These are phyloP conservation scores for Auriscalpium vulgare DNA, from an alignment of 768 basidiomycete species.

Conservation along the genomic window DNA sequence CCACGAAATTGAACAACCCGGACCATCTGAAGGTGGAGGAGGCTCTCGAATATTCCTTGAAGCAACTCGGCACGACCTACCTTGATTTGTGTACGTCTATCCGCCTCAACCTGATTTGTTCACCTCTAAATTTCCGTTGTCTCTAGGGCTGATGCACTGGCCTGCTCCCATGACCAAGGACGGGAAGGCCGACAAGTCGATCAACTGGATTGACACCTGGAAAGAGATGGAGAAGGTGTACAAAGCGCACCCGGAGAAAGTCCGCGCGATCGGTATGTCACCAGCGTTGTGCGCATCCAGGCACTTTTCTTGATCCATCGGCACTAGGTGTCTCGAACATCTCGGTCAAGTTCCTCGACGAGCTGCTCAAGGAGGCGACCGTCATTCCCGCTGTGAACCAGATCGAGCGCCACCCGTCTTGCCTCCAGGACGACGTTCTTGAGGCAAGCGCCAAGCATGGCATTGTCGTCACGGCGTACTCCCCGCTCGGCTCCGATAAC, in stretches of 20 bases:
- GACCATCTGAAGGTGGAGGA: conserved; percentile 52
- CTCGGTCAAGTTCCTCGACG: conserved; percentile 53
- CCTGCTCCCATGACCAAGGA: conserved; percentile 64
- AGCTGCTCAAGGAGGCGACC: conserved; percentile 45
- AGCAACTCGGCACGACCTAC: conserved; percentile 63
- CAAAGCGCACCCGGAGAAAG: conserved; percentile 58
- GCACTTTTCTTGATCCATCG: conserved; percentile 3
- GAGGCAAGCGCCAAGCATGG: conserved; percentile 53
- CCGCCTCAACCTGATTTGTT: background rate
- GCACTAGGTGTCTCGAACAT: conserved; percentile 59
- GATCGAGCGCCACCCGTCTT: conserved; percentile 69
- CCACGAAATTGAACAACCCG: conserved; percentile 61
- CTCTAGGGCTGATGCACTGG: conserved; percentile 72
- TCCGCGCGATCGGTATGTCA: conserved; percentile 62
- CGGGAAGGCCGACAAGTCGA: conserved; percentile 42
- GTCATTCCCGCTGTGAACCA: conserved; percentile 75
- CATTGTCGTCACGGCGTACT: conserved; percentile 72
- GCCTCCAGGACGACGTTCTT: conserved; percentile 59
- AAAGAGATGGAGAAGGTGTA: conserved; percentile 64
- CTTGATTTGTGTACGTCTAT: conserved; percentile 60
- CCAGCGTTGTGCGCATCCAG: background rate
- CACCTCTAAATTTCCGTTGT: background rate
- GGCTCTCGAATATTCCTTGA: conserved; percentile 63
- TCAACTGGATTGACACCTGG: conserved; percentile 75
- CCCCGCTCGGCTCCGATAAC: conserved; percentile 65